phyloP scores from a whole-genome alignment of 169 alveolate species.

The Amoebophrya sp. region DNA sequence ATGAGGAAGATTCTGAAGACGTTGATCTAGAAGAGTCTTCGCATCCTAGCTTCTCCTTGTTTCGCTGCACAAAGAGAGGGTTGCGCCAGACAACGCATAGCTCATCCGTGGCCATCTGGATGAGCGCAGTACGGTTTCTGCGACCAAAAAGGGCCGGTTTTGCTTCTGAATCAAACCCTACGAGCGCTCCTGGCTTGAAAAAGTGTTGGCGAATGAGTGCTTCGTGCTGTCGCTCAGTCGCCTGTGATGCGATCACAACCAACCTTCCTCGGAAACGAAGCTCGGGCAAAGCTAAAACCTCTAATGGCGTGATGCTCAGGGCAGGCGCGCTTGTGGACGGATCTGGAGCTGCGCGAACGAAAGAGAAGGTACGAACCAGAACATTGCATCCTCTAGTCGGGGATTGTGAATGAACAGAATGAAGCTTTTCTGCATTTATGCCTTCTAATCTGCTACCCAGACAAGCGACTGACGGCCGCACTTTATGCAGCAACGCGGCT shows the following conservation, averaged over 20 bases:
- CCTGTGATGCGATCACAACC: background rate
- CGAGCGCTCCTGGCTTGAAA: background rate
- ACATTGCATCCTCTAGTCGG: no score
- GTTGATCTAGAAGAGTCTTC: no score
- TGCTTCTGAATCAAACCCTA: background rate
- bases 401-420: no score
- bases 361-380: no score
- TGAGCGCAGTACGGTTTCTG: background rate
- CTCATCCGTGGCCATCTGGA: background rate
- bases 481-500: no score
- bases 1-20: no score
- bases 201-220: background rate
- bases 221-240: background rate
- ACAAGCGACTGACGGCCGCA: no score
- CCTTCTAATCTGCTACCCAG: no score
- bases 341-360: no score
- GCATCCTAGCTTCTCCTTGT: no score
- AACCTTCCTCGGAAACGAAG: background rate
- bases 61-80: background rate
- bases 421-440: no score
- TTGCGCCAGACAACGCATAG: background rate
- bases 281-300: background rate
- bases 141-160: slow-evolving; percentile 7
- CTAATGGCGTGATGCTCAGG: background rate
- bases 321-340: no score